Conservation (phyloP, 2,329 filamentous ascomycete genomes). For the Graphium sp. region DNA sequence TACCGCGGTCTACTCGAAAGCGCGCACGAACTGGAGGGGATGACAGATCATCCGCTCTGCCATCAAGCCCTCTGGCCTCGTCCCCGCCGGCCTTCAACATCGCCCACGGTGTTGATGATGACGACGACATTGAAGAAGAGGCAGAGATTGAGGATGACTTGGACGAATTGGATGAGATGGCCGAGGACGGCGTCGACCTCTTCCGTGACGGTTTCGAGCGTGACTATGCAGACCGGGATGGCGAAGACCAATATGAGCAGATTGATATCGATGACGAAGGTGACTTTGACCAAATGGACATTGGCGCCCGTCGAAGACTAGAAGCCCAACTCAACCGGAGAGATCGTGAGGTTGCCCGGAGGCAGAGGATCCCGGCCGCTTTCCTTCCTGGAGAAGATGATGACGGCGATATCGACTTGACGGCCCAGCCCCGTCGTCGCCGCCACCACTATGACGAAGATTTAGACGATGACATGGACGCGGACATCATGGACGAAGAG, state of each 20-base stretch:
- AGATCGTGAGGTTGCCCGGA: conserved; percentile 53
- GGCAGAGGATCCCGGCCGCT: conserved; percentile 51
- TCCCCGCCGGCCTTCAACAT: conserved; percentile 49
- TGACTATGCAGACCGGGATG: conserved; percentile 50
- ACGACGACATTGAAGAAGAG: conserved; percentile 58
- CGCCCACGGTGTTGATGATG: conserved; percentile 49
- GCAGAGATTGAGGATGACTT: conserved; percentile 55
- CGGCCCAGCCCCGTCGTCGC: conserved; percentile 67
- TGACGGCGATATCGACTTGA: conserved; percentile 69
- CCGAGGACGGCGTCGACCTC: conserved; percentile 65
- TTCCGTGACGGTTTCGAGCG: conserved; percentile 59
- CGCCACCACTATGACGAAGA: conserved; percentile 91
- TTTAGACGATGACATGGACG: conserved; percentile 77
- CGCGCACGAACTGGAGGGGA: conserved; percentile 33
- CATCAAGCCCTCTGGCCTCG: conserved; percentile 48
- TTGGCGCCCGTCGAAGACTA: conserved; percentile 49
- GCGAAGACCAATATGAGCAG: conserved; percentile 46
- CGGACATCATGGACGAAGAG: conserved; percentile 91
- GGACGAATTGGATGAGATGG: conserved; percentile 66
- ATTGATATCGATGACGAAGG: conserved; percentile 63
- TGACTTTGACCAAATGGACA: conserved; percentile 54
- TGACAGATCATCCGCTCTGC: conserved; percentile 30
- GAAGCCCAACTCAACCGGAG: conserved; percentile 58
- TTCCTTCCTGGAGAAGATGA: conserved; percentile 73
- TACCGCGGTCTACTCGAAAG: conserved; percentile 32